These are phyloP conservation scores for Dendrostoma leiphaemia DNA, from an alignment of 2,329 filamentous ascomycete species.

Conservation along the genomic window DNA sequence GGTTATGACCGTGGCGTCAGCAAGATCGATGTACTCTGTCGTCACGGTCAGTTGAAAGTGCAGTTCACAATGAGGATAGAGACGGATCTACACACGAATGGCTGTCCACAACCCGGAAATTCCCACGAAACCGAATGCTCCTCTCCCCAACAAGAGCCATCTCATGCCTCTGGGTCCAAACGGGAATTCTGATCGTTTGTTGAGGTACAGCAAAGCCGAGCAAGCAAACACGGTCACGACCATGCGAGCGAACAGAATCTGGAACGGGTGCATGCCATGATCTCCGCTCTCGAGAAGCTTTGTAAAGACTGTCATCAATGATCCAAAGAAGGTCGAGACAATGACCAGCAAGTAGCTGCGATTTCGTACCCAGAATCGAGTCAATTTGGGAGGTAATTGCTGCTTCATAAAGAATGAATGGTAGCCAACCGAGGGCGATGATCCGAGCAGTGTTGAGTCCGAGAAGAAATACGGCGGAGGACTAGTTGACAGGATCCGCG, in stretches of 20 bases:
- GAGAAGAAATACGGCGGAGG: neutral
- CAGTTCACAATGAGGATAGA: constrained; percentile 30
- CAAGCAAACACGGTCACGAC: constrained; percentile 66
- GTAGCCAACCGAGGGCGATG: neutral
- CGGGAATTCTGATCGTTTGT: constrained; percentile 65
- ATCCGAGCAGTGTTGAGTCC: neutral
- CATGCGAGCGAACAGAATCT: constrained; percentile 76
- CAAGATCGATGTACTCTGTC: constrained; percentile 74
- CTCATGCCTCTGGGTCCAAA: constrained; percentile 67
- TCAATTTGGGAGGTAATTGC: constrained; percentile 23
- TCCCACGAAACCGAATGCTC: constrained; percentile 68
- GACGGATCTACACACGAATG: constrained; percentile 71
- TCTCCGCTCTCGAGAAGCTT: constrained; percentile 35
- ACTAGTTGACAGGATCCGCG: neutral
- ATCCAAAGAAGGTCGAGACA: constrained; percentile 75
- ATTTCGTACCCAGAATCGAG: constrained; percentile 59
- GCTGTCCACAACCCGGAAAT: constrained; percentile 67
- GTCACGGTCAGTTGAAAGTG: constrained; percentile 26
- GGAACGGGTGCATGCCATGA: constrained; percentile 15
- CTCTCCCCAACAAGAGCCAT: constrained; percentile 65
- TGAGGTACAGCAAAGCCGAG: constrained; percentile 71
- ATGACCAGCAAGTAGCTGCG: constrained; percentile 73
- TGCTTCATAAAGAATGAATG: neutral
- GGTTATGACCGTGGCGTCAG: constrained; percentile 86
- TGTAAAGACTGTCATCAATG: constrained; percentile 81